Conservation (phyloP, 805 yeast species). For the Schizosaccharomyces japonicus region DNA sequence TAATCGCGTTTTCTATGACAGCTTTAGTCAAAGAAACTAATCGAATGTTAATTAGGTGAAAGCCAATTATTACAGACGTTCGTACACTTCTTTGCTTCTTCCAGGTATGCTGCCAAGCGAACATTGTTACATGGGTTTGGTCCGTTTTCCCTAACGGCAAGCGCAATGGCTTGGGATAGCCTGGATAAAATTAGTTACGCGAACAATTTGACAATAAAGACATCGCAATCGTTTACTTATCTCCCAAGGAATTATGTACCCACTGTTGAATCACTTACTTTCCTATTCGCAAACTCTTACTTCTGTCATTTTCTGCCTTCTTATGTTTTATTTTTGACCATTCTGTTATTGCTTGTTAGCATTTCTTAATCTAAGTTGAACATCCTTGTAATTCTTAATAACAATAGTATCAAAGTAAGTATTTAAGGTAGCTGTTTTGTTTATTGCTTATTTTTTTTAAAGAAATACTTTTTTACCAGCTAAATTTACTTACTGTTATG, state of each 20-base stretch:
- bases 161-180: not conserved
- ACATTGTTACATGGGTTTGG: not conserved
- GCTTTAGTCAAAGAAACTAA: not conserved
- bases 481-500: conserved; percentile 1
- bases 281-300: not conserved
- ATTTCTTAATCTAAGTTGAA: no score
- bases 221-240: no score
- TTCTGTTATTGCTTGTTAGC: not conserved
- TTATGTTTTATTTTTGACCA: conserved; percentile 3
- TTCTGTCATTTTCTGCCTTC: not conserved
- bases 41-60: no score
- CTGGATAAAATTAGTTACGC: no score
- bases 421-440: no score
- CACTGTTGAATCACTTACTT: not conserved
- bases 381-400: no score
- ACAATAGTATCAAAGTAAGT: no score
- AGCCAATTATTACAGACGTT: no score
- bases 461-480: not conserved
- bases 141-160: not conserved
- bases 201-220: not conserved
- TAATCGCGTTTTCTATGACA: conserved; percentile 1
- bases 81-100: not conserved
- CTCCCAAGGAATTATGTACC: no score
- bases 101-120: not conserved
- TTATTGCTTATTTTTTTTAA: conserved; percentile 1